A percentile compares a stretch with the other conserved stretches of the same genome.
Evolutionary conservation across 371 early-diverging fungal genomes (phyloP).

Genomic region (Syncephalis plumigaleata): DNA sequence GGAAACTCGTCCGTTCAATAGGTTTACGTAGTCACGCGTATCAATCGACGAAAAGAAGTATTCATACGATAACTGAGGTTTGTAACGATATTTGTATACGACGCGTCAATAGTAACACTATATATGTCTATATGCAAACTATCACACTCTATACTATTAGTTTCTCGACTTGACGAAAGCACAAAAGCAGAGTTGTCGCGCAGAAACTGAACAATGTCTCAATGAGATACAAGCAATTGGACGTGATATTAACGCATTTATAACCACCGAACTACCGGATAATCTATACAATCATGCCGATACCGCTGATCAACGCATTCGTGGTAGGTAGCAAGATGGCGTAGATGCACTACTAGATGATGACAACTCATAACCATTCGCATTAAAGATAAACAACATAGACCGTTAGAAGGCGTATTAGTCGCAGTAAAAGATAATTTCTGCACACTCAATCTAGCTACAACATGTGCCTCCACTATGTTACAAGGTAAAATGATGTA

Average conservation of each 20-base stretch:
- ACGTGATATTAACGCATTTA: neutral
- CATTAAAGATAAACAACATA: slow-evolving; percentile 8
- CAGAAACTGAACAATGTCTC: neutral
- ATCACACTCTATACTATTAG: too few species aligned
- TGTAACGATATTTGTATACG: too few species aligned
- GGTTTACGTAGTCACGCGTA: too few species aligned
- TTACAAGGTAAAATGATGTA: slow-evolving; percentile 48
- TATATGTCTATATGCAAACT: too few species aligned
- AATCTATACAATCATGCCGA: neutral
- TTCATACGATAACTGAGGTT: too few species aligned
- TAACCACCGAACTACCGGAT: neutral
- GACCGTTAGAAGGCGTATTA: slow-evolving; percentile 33
- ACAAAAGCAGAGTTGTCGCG: too few species aligned
- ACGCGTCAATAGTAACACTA: too few species aligned
- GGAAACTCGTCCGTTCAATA: too few species aligned
- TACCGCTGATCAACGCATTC: neutral
- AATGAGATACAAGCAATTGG: neutral
- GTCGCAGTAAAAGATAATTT: slow-evolving; percentile 62
- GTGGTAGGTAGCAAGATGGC: neutral
- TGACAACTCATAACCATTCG: neutral
- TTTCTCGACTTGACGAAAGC: too few species aligned
- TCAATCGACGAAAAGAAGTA: too few species aligned
- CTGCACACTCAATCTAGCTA: slow-evolving; percentile 32
- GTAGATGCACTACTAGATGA: neutral
- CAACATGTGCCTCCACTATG: slow-evolving; percentile 51